phyloP scores from a whole-genome alignment of 2,329 filamentous ascomycete genomes.

The Xylaria sp. region DNA sequence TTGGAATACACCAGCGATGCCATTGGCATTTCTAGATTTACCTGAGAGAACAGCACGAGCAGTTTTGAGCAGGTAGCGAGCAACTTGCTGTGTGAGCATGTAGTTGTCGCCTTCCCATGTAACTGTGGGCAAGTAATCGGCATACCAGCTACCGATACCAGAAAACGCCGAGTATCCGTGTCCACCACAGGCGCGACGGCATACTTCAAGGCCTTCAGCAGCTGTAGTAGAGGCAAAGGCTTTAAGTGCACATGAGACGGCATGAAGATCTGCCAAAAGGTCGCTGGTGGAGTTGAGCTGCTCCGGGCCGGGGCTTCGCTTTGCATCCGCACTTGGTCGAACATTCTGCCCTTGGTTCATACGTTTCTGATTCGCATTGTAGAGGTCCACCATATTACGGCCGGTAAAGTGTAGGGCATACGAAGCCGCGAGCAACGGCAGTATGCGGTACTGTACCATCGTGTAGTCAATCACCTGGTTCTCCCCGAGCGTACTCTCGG shows the following conservation, averaged over 20 bases:
- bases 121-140: not conserved
- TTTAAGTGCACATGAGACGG: not conserved
- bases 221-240: slow-evolving; percentile 1
- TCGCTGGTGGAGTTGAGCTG: not conserved
- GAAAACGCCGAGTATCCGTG: slow-evolving; percentile 4
- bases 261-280: slow-evolving; percentile 2
- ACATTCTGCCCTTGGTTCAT: not conserved
- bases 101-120: slow-evolving; percentile 7
- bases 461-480: slow-evolving; percentile 1
- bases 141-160: slow-evolving; percentile 3
- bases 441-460: slow-evolving; percentile 10
- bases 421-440: slow-evolving; percentile 1
- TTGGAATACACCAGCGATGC: not conserved
- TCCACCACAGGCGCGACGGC: not conserved
- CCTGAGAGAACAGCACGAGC: not conserved
- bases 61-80: slow-evolving; percentile 1
- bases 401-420: not conserved
- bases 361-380: slow-evolving; percentile 2
- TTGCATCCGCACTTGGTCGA: not conserved
- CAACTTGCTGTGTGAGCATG: slow-evolving; percentile 5
- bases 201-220: not conserved
- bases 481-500: not conserved
- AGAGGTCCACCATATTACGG: not conserved
- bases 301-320: slow-evolving; percentile 1
- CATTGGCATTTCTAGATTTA: not conserved